These are phyloP conservation scores for Pichia manshurica DNA, from an alignment of 805 yeast genomes.

Conservation along the genomic window DNA sequence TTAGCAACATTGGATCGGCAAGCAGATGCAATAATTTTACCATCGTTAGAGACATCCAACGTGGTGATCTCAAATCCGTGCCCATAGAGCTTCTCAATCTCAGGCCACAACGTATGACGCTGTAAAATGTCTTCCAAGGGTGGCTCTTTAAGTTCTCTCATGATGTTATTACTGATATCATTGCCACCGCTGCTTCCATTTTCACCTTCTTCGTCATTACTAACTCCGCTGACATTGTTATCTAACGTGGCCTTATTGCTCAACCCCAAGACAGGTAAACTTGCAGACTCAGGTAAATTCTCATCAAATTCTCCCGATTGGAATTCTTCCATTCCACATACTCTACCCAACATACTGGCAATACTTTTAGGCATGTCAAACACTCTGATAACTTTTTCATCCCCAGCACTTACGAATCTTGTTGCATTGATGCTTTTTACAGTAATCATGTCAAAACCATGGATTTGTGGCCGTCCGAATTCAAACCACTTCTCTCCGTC, in stretches of 20 bases:
- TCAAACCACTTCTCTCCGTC: constrained; percentile 63
- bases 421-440: constrained; percentile 54
- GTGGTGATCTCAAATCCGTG: constrained; percentile 94
- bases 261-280: constrained; percentile 87
- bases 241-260: constrained; percentile 80
- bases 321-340: constrained; percentile 21
- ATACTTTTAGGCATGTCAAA: constrained; percentile 85
- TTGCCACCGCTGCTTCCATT: constrained; percentile 18
- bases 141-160: constrained; percentile 45
- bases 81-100: constrained; percentile 88
- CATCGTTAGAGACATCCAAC: constrained; percentile 63
- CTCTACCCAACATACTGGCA: constrained; percentile 49
- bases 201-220: constrained; percentile 37
- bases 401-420: constrained; percentile 87
- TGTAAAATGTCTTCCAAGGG: constrained; percentile 91
- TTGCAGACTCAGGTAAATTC: constrained; percentile 66
- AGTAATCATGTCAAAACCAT: constrained; percentile 94
- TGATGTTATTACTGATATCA: constrained; percentile 41
- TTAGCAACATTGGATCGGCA: constrained; percentile 78
- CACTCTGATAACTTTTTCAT: constrained; percentile 85
- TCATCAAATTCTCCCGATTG: constrained; percentile 13
- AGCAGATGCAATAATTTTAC: constrained; percentile 72
- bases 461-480: constrained; percentile 95
- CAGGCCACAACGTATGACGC: constrained; percentile 92
- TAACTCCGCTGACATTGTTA: constrained; percentile 34